Evolutionary conservation across 164 flowering plant species (phyloP), one percentile per base, ranked within the genome.

Genomic region (Kingdonia uniflora): DNA sequence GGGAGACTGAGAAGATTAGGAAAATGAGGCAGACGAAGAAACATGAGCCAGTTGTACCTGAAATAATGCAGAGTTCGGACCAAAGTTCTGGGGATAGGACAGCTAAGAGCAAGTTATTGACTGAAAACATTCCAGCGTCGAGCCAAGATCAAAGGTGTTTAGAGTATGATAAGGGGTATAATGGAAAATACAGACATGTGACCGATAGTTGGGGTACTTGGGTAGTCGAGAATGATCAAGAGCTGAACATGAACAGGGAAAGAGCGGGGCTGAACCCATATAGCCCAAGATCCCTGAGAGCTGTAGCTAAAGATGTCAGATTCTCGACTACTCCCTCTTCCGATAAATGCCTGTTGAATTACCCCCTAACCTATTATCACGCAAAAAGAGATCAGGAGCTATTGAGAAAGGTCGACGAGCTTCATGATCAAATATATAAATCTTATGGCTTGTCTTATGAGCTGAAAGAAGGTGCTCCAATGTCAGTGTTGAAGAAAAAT

Each of bases 341-440:
- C 11, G 71, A 66, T 42, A 79, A 68, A 53, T 79, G 74, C 35
- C 66, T 78, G 8, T 76, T 80, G 7, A 73, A 50, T 20, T 67
- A 71, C 17, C 10, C 13, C 38, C 46, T 23, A 0, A 57, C 49
- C 49, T 46, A 66, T 22, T 49, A 43, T 47, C 52, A 68, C 55
- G 43, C 65, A 16, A 60, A 58, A 60, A 71, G 57, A n/a, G n/a
- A n/a, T 2, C 73, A 61, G 29, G 89, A 80, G 65, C 82, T 92
- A 35, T 54, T 82, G 38, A 76, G 77, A 56, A 77, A 77, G 71
- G 68, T 87, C 20, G 85, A 92, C 51, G 94, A 87, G 68, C 65
- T 87, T 51, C 78, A 74, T 62, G 76, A 79, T 50, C 82, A 82
- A 53, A 74, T 88, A 16, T 69, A 62, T 43, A 68, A 66, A 26